These are phyloP conservation scores for Hypoxylon sp. DNA, from an alignment of 2,329 filamentous ascomycete species.

Conservation along the genomic window DNA sequence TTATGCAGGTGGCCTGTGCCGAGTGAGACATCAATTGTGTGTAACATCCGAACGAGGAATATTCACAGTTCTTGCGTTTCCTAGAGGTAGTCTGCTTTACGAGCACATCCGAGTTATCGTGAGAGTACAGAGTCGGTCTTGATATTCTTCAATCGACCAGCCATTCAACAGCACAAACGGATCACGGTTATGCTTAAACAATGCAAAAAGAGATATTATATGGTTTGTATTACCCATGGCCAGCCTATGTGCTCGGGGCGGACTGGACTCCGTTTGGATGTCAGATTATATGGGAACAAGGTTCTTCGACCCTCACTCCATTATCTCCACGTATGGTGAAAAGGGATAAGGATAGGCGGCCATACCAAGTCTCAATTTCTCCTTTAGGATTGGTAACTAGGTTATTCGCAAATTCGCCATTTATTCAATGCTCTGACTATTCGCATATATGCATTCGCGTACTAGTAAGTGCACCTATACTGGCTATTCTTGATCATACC, in stretches of 20 bases:
- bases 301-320: neutral
- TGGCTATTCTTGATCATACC: neutral
- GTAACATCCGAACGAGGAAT: too few relatives aligned
- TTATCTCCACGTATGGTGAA: neutral
- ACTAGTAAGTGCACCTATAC: neutral
- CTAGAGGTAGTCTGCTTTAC: too few relatives aligned
- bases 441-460: neutral
- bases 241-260: neutral
- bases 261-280: neutral
- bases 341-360: neutral
- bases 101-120: neutral
- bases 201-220: neutral
- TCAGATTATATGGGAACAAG: neutral
- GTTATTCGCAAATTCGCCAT: neutral
- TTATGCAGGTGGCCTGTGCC: neutral
- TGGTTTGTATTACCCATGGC: neutral
- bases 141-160: too few relatives aligned
- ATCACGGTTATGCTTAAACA: neutral
- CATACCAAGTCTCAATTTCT: neutral
- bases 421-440: neutral
- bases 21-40: neutral
- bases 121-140: too few relatives aligned
- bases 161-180: neutral
- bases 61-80: too few relatives aligned
- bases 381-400: too few relatives aligned